A percentile compares a stretch with the other conserved stretches of the same genome.
These are phyloP conservation scores for Erysimum cheiranthoides DNA, from an alignment of 345 rosid species.

Conservation along the genomic window DNA sequence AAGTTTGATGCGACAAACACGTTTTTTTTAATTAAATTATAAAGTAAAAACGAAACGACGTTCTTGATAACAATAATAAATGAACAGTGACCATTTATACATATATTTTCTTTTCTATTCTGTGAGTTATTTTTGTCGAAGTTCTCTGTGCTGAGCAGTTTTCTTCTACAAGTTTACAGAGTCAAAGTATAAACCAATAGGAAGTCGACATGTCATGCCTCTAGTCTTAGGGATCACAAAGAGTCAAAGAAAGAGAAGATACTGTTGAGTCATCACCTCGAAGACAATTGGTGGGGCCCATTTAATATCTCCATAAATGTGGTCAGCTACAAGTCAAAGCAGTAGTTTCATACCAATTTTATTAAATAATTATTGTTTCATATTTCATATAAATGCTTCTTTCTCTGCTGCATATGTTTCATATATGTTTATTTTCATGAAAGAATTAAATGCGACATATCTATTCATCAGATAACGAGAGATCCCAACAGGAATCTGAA, in stretches of 20 bases:
- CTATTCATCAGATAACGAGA: constrained; percentile 13
- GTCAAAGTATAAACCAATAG: neutral
- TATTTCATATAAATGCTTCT: constrained; percentile 16
- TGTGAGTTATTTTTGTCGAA: constrained; percentile 38
- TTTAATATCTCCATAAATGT: constrained; percentile 33
- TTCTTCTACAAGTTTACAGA: neutral
- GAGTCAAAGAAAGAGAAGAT: constrained; percentile 43
- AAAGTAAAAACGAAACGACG: neutral
- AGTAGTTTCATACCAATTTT: neutral
- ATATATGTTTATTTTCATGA: constrained; percentile 38
- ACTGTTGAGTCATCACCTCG: constrained; percentile 37
- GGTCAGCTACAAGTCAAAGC: constrained; percentile 48
- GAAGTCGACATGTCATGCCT: neutral
- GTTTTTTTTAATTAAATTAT: constrained; percentile 20
- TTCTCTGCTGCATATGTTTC: constrained; percentile 35
- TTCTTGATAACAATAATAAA: too few relatives aligned
- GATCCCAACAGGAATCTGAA: constrained; percentile 10
- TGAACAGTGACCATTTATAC: constrained; percentile 1
- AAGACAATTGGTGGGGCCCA: constrained; percentile 36
- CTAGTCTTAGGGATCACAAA: constrained; percentile 37
- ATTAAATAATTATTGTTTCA: too few relatives aligned
- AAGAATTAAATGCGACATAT: constrained; percentile 33
- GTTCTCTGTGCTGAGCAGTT: constrained; percentile 35
- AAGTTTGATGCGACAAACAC: constrained; percentile 41
- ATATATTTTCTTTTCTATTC: neutral